phyloP scores from a whole-genome alignment of 2,329 filamentous ascomycete species.

The Aureobasidium sp. region DNA sequence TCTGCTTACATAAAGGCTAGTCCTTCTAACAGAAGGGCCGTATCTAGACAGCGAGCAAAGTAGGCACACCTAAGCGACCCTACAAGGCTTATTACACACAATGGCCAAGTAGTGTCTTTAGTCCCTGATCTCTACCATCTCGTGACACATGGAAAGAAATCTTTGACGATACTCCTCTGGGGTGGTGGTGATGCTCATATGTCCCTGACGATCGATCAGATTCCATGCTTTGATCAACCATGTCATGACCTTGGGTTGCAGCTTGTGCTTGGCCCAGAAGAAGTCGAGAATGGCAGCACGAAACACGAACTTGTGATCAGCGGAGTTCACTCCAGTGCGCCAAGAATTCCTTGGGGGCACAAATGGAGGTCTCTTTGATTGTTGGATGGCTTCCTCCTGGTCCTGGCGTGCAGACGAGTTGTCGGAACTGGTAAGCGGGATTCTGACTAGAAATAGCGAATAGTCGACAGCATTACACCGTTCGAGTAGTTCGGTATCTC shows the following conservation, averaged over 20 bases:
- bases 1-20: neutral
- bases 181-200: conserved; percentile 66
- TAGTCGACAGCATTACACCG: conserved; percentile 63
- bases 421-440: conserved; percentile 26
- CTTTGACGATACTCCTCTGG: conserved; percentile 56
- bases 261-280: conserved; percentile 68
- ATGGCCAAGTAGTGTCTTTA: neutral
- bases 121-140: conserved; percentile 31
- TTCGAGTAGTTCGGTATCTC: conserved; percentile 56
- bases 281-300: conserved; percentile 63
- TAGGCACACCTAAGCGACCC: neutral
- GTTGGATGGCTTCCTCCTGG: conserved; percentile 17
- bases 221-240: conserved; percentile 49
- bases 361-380: conserved; percentile 20
- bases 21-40: neutral
- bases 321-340: conserved; percentile 53
- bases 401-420: conserved; percentile 16
- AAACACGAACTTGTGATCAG: conserved; percentile 58
- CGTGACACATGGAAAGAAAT: conserved; percentile 45
- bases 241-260: conserved; percentile 58
- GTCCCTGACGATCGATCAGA: conserved; percentile 52
- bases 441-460: conserved; percentile 61
- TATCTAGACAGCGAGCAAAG: neutral
- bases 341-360: conserved; percentile 36
- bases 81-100: neutral